Conservation (phyloP, 202 grass and related monocot species). For the Setaria viridis region DNA sequence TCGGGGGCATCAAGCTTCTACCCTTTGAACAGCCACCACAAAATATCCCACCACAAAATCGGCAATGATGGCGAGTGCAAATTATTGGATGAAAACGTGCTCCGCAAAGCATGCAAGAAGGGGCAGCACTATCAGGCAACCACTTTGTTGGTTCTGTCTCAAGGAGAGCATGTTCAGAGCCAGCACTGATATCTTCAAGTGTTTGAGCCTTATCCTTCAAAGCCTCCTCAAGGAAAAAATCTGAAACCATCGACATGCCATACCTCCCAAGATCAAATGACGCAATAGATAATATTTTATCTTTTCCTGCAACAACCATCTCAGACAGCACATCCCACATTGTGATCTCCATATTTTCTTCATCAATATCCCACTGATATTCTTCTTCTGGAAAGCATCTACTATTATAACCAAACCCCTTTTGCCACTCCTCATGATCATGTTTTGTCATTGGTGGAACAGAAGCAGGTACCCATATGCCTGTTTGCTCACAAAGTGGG, state of each 20-base stretch:
- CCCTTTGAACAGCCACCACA: constrained; percentile 84
- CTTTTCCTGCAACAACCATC: constrained; percentile 64
- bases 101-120: constrained; percentile 90
- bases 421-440: constrained; percentile 67
- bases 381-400: constrained; percentile 72
- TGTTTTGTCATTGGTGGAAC: constrained; percentile 74
- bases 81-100: constrained; percentile 83
- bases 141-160: constrained; percentile 81
- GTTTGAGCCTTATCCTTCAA: constrained; percentile 77
- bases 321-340: constrained; percentile 91
- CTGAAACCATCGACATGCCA: constrained; percentile 63
- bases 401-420: constrained; percentile 57
- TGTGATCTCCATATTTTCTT: constrained; percentile 72
- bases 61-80: constrained; percentile 86
- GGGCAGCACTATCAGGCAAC: constrained; percentile 78
- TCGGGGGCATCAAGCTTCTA: constrained; percentile 83
- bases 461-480: constrained; percentile 83
- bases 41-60: constrained; percentile 90
- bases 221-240: constrained; percentile 71
- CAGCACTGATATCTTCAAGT: constrained; percentile 60
- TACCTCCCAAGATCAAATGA: constrained; percentile 59
- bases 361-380: constrained; percentile 73
- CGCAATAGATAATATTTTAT: constrained; percentile 61
- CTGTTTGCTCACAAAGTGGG: constrained; percentile 73
- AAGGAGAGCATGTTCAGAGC: constrained; percentile 58